These are phyloP conservation scores for Boletus edulis DNA, from an alignment of 768 basidiomycete species.

Conservation along the genomic window DNA sequence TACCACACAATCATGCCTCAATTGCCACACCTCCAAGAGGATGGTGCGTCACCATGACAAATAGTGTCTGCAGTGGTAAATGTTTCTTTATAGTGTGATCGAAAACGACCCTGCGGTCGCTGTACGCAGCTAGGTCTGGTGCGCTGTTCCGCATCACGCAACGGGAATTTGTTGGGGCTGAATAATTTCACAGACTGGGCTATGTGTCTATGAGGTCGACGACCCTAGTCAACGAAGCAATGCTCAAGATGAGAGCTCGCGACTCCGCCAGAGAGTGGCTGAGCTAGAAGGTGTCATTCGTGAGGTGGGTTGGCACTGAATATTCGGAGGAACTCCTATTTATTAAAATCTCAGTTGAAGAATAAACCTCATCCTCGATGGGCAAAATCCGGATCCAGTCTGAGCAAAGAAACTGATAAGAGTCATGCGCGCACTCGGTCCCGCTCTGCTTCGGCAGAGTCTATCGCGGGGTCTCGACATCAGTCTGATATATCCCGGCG, in stretches of 20 bases:
- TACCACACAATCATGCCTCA: slow-evolving; percentile 71
- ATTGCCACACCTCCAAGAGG: slow-evolving; percentile 71
- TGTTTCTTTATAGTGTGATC: slow-evolving; percentile 37
- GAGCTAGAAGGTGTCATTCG: slow-evolving; percentile 83
- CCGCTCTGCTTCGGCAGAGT: slow-evolving; percentile 14
- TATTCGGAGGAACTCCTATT: neutral
- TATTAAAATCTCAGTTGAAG: slow-evolving; percentile 47
- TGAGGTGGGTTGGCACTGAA: slow-evolving; percentile 45
- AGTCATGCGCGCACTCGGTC: slow-evolving; percentile 22
- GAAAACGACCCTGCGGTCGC: slow-evolving; percentile 48
- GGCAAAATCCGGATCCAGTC: slow-evolving; percentile 32
- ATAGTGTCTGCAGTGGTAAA: neutral
- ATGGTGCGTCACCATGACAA: slow-evolving; percentile 45
- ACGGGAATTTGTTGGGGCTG: slow-evolving; percentile 11
- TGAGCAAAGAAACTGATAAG: slow-evolving; percentile 27
- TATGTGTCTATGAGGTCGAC: slow-evolving; percentile 84
- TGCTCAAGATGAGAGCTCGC: slow-evolving; percentile 58
- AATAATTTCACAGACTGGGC: slow-evolving; percentile 53
- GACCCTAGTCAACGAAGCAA: slow-evolving; percentile 58
- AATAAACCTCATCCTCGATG: slow-evolving; percentile 72
- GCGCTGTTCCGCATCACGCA: slow-evolving; percentile 25
- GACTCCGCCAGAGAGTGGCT: slow-evolving; percentile 71
- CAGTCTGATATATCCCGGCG: slow-evolving; percentile 2
- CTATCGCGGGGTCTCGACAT: slow-evolving; percentile 1
- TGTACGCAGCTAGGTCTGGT: slow-evolving; percentile 41